Percentiles rank a stretch among this genome's conserved stretches.
These are phyloP conservation scores for Cordyceps militaris DNA, from an alignment of 2,329 filamentous ascomycete species.

Conservation along the genomic window DNA sequence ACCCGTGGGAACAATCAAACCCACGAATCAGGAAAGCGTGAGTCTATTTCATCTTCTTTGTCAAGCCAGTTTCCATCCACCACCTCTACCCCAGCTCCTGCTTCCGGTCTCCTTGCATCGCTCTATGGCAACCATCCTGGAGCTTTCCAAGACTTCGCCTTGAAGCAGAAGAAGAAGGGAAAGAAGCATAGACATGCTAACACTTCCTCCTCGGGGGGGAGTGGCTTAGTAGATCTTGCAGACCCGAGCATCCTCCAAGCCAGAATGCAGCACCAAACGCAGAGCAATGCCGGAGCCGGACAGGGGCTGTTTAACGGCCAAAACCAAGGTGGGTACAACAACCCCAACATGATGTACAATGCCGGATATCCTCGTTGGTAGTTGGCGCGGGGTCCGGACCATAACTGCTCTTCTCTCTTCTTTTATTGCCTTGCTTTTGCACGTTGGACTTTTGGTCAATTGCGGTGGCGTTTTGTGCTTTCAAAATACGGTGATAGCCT, in stretches of 20 bases:
- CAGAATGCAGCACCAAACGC: slow-evolving; percentile 84
- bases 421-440: slow-evolving; percentile 17
- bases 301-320: slow-evolving; percentile 86
- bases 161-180: slow-evolving; percentile 99
- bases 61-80: slow-evolving; percentile 80
- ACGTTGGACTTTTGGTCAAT: slow-evolving; percentile 18
- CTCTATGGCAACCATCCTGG: slow-evolving; percentile 83
- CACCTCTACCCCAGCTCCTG: slow-evolving; percentile 78
- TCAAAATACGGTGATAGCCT: slow-evolving; percentile 17
- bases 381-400: slow-evolving; percentile 18
- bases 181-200: slow-evolving; percentile 99
- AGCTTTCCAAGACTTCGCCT: slow-evolving; percentile 83
- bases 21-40: slow-evolving; percentile 91
- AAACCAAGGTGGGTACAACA: slow-evolving; percentile 90
- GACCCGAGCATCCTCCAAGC: slow-evolving; percentile 99
- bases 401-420: slow-evolving; percentile 17
- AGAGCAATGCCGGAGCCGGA: slow-evolving; percentile 75
- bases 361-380: slow-evolving; percentile 65
- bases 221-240: slow-evolving; percentile 99
- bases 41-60: slow-evolving; percentile 93
- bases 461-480: slow-evolving; percentile 25
- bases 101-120: slow-evolving; percentile 83
- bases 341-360: slow-evolving; percentile 74
- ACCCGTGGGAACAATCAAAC: slow-evolving; percentile 61
- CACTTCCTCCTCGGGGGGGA: slow-evolving; percentile 99